Percentiles rank a stretch among this genome's conserved stretches.
These are phyloP conservation scores for Aurantiochytrium sp. DNA, from an alignment of 108 stramenopile species.

Conservation along the genomic window DNA sequence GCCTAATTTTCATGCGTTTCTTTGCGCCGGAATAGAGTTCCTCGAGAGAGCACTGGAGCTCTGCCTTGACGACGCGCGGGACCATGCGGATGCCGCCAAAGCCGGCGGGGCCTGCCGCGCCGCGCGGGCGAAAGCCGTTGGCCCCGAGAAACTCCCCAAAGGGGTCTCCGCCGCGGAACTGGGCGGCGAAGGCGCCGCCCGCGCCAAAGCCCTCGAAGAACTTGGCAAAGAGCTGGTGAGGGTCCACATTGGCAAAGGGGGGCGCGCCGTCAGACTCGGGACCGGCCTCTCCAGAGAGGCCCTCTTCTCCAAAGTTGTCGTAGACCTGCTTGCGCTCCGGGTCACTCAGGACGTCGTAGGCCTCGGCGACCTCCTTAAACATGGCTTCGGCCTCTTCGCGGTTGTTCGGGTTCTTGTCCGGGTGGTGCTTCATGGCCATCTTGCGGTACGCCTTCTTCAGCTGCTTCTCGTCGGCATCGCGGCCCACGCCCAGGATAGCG, in stretches of 20 bases:
- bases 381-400: conserved; percentile 48
- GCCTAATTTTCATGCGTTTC: conserved; percentile 78
- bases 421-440: conserved; percentile 50
- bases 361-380: conserved; percentile 89
- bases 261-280: conserved; percentile 44
- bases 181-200: neutral
- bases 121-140: neutral
- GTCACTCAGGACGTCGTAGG: conserved; percentile 92
- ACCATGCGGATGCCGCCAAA: neutral
- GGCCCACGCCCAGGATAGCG: conserved; percentile 38
- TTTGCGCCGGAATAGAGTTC: conserved; percentile 94
- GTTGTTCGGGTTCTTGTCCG: conserved; percentile 47
- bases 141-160: conserved; percentile 16
- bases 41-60: conserved; percentile 77
- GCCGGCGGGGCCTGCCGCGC: neutral
- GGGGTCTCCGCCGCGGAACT: neutral
- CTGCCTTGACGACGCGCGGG: conserved; percentile 43
- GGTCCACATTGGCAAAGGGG: conserved; percentile 17
- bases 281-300: conserved; percentile 83
- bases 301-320: conserved; percentile 92
- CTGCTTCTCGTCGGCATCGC: conserved; percentile 19
- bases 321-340: conserved; percentile 85
- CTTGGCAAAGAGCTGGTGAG: conserved; percentile 56
- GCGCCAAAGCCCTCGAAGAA: conserved; percentile 49
- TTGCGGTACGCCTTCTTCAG: conserved; percentile 52